Base-by-base conservation (phyloP, 139 green algal genomes). In the Monoraphidium neglectum region DNA sequence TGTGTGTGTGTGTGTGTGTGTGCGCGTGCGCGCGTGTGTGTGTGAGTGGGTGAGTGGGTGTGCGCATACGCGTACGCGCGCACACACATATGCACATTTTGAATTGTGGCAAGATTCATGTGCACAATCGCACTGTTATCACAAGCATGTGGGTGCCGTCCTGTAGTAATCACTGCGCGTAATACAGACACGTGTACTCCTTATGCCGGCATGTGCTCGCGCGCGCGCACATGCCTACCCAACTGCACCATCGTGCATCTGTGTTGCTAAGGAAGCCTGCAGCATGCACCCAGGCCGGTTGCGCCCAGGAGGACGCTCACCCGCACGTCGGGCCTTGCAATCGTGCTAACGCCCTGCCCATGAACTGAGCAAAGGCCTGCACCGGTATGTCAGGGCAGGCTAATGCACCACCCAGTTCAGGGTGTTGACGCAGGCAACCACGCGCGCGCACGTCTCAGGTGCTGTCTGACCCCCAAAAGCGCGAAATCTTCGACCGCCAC, bases 391-490 rank as follows among this genome's bases (percentile, higher is more conserved):
- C n/a, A n/a, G n/a, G n/a, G n/a, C n/a, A n/a, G n/a, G 18, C 18
- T 28, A 60, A 18, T 60, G 51, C 18, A 60, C 18, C 18, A 60
- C 51, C 51, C 51, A 18, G 18, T 60, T 60, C 18, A 21, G 51
- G 51, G 51, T 21, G 21, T 60, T 18, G 51, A 60, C 51, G 18
- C 18, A 60, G 21, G 21, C 57, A 65, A 37, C n/a, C 57, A 16
- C 57, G 6, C n/a, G 10, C 6, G 26, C 57, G 6, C 61, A 4
- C n/a, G 30, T 71, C 64, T 15, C 80, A 94, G 78, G 89, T 95
- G 33, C 80, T 97, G 62, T 90, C 87, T 10, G 94, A 98, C 70
- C 77, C 90, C 15, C 64, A 96, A 26, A 98, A 98, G 83, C 80
- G 86, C 0, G 78, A 93, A 67, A 65, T 96, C 1, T 97, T 94